phyloP scores from a whole-genome alignment of 176 grass and related monocot species.

The Zea luxurians region DNA sequence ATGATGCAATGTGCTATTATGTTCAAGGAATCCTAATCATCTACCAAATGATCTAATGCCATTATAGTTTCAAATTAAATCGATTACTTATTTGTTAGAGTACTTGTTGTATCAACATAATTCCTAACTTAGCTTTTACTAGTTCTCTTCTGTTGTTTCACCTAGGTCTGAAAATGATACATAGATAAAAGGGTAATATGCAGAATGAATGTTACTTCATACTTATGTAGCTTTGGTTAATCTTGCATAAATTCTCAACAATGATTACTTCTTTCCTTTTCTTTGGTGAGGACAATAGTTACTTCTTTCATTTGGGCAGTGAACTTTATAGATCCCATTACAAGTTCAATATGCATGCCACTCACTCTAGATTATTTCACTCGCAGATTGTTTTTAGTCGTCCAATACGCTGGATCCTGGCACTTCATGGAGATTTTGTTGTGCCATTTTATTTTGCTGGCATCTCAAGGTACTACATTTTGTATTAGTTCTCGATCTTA shows the following conservation, averaged over 20 bases:
- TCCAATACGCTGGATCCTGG: slow-evolving; percentile 92
- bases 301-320: not conserved
- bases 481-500: not conserved
- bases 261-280: not conserved
- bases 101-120: not conserved
- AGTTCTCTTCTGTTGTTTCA: not conserved
- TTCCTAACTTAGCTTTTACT: not conserved
- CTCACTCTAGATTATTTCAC: slow-evolving; percentile 27
- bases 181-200: not conserved
- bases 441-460: slow-evolving; percentile 89
- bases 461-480: slow-evolving; percentile 68
- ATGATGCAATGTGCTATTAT: not conserved
- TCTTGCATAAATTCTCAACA: not conserved
- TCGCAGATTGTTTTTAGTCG: slow-evolving; percentile 84
- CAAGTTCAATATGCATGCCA: slow-evolving; percentile 9
- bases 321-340: not conserved
- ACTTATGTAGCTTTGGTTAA: not conserved
- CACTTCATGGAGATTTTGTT: slow-evolving; percentile 73
- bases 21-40: not conserved
- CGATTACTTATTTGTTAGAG: not conserved
- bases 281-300: not conserved
- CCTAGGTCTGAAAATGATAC: not conserved
- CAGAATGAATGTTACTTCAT: not conserved
- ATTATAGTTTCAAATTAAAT: not conserved
- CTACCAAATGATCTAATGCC: slow-evolving; percentile 4